Base-by-base conservation (phyloP, 2,329 filamentous ascomycete genomes). In the Westerdykella aurantiaca region DNA sequence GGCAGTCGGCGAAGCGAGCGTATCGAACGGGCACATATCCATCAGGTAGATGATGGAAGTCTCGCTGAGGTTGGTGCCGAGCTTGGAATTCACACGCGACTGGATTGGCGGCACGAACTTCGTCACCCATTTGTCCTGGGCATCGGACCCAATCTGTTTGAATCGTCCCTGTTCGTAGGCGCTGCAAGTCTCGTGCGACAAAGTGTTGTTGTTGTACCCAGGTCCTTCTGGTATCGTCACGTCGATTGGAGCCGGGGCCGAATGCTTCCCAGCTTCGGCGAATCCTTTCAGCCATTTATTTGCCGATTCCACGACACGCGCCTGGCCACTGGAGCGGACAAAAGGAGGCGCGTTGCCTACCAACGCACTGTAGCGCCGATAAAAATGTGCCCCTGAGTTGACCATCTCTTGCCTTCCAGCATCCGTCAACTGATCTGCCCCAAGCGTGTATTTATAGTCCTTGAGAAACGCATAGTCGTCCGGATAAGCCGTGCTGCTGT, bases 21-120 rank as follows among this genome's bases (percentile, higher is more conserved):
- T 91, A 53, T 85, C 78, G 69, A 88, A 95, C 0, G 90, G 83
- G 58, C 90, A 96, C 47, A 95, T 73, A 56, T 95, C 88, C 88
- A 96, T 95, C 29, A 96, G 63, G 45, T 77, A 78, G 44, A 89
- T 72, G 1, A 82, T 79, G 29, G 91, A 82, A 1, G 70, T 58
- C 11, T 73, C 60, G 2, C 77, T 79, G 34, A 95, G 64, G 48
- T 85, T 80, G 5, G 79, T 82, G 2, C 85, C 85, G 0, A 96
- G 73, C 47, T 83, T 79, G 12, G 69, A 56, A 60, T 90, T 88
- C 34, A 95, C 68, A 6, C 87, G 80, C 2, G 74, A 66, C n/a
- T 77, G 76, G 51, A 95, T 86, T 0, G 79, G 67, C 0, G 81
- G 79, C 1, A 81, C 73, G 60, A 93, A 94, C 5, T 77, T 71